These are phyloP conservation scores for Fremontodendron californicum DNA, from an alignment of 345 rosid genomes.

Conservation along the genomic window DNA sequence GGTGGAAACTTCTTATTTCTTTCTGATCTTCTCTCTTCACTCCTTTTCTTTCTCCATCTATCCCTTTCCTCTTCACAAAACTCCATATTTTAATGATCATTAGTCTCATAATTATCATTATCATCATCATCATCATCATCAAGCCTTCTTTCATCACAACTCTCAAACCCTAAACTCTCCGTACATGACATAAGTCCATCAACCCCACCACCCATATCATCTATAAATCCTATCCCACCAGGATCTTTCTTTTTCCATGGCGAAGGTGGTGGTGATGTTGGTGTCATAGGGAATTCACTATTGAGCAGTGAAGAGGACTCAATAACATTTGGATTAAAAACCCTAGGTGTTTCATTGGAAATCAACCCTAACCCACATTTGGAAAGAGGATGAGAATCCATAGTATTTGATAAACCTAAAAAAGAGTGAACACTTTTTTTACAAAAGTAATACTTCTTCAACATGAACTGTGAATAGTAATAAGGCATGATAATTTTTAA, in stretches of 20 bases:
- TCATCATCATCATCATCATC: conserved; percentile 28
- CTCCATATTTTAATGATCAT: not conserved
- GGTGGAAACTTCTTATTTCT: conserved; percentile 53
- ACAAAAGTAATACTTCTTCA: conserved; percentile 39
- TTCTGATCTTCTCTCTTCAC: conserved; percentile 13
- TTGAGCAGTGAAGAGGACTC: conserved; percentile 26
- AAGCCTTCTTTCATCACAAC: conserved; percentile 50
- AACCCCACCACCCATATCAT: conserved; percentile 44
- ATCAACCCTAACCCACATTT: conserved; percentile 36
- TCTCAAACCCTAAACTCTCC: conserved; percentile 87
- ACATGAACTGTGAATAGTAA: not conserved
- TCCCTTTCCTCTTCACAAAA: conserved; percentile 16
- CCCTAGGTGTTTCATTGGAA: conserved; percentile 18
- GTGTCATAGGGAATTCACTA: not conserved
- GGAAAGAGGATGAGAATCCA: not conserved
- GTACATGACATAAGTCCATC: conserved; percentile 71
- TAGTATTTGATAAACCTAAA: conserved; percentile 5
- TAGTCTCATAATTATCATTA: not conserved
- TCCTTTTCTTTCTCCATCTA: conserved; percentile 24
- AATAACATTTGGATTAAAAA: conserved; percentile 27
- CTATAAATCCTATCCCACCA: conserved; percentile 36
- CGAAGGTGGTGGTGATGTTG: not conserved
- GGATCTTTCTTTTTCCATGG: conserved; percentile 29
- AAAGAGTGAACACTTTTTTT: conserved; percentile 43
- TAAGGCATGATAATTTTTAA: not conserved